These are phyloP conservation scores for Cercis canadensis DNA, from an alignment of 306 rosid species.

Conservation along the genomic window DNA sequence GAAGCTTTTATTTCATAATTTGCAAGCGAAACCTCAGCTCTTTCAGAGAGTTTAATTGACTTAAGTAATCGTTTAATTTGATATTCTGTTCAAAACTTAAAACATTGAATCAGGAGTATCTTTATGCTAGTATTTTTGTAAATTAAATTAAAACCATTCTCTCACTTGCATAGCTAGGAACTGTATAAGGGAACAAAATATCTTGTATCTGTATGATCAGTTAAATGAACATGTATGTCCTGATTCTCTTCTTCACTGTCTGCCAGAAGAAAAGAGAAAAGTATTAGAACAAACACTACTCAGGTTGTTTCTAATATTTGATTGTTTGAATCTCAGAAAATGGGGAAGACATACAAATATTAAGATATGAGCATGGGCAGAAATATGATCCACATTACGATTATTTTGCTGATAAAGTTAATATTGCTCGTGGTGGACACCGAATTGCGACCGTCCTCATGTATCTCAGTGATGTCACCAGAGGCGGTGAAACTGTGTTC, in stretches of 20 bases:
- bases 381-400: conserved; percentile 92
- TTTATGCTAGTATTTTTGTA: too few relatives aligned
- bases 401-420: conserved; percentile 88
- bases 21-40: too few relatives aligned
- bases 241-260: conserved; percentile 14
- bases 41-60: too few relatives aligned
- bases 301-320: conserved; percentile 21
- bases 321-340: conserved; percentile 72
- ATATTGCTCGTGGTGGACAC: conserved; percentile 93
- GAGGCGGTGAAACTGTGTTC: conserved; percentile 99
- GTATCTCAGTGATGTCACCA: conserved; percentile 82
- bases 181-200: not conserved
- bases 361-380: conserved; percentile 97
- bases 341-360: conserved; percentile 98
- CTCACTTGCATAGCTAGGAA: not conserved
- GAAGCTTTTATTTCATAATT: too few relatives aligned
- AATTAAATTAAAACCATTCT: too few relatives aligned
- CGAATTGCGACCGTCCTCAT: conserved; percentile 89
- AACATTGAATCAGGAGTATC: too few relatives aligned
- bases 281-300: conserved; percentile 21
- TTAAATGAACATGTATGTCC: conserved; percentile 18
- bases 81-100: too few relatives aligned
- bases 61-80: too few relatives aligned
- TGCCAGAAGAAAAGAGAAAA: not conserved
- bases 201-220: not conserved